A percentile compares a stretch with the other conserved stretches of the same genome.
phyloP scores from a whole-genome alignment of 495 filamentous ascomycete genomes.

The Podospora appendiculata region DNA sequence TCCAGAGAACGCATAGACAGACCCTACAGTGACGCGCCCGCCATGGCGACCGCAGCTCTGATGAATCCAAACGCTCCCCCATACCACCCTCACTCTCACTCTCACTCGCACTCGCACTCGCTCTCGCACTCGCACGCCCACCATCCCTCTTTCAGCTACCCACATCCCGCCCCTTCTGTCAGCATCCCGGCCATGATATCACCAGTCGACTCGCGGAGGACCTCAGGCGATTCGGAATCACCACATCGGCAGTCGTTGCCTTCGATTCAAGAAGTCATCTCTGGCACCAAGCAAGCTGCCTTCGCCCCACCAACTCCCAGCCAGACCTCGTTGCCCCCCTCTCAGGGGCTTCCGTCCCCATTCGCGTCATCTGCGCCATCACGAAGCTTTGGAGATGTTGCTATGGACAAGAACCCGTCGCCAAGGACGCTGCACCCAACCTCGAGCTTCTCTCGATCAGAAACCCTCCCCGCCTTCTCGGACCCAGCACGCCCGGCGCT shows the following conservation, averaged over 20 bases:
- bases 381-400: constrained; percentile 19
- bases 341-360: constrained; percentile 24
- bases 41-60: constrained; percentile 41
- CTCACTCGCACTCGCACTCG: constrained; percentile 16
- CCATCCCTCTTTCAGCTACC: constrained; percentile 28
- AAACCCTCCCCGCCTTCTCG: constrained; percentile 25
- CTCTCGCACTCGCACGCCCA: constrained; percentile 16
- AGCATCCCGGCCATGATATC: constrained; percentile 38
- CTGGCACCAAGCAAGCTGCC: constrained; percentile 25
- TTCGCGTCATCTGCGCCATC: constrained; percentile 18
- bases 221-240: constrained; percentile 31
- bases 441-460: constrained; percentile 18
- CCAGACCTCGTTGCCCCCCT: constrained; percentile 8
- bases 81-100: constrained; percentile 30
- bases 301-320: constrained; percentile 27
- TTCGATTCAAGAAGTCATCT: constrained; percentile 42
- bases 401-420: constrained; percentile 25
- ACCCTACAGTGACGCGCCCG: constrained; percentile 27
- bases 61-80: constrained; percentile 34
- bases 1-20: constrained; percentile 26
- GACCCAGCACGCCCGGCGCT: constrained; percentile 21
- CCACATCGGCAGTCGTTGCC: constrained; percentile 40
- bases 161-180: constrained; percentile 24
- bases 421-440: constrained; percentile 25
- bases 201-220: constrained; percentile 33